Conservation (phyloP, 768 basidiomycete genomes). For the Boletus subcaerulescens region DNA sequence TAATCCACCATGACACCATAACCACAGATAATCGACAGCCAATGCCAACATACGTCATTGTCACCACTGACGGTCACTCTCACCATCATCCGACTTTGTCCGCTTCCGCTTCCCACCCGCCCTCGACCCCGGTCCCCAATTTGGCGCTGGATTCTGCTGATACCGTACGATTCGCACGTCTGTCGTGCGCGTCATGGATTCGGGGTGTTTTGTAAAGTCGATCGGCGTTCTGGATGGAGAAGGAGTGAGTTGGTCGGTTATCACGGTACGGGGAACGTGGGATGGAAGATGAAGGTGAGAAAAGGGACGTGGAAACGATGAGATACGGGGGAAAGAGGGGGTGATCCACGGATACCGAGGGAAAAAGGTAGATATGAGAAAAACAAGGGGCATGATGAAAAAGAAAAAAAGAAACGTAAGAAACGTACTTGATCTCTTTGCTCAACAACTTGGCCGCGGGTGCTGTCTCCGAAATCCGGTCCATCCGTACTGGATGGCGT, state of each 20-base stretch:
- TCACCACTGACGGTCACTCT: background rate
- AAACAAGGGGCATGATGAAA: background rate
- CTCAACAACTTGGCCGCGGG: conserved; percentile 68
- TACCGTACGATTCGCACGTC: conserved; percentile 82
- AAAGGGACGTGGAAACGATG: too few relatives aligned
- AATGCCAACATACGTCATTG: background rate
- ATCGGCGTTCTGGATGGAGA: conserved; percentile 41
- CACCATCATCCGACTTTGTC: conserved; percentile 18
- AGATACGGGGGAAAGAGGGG: too few relatives aligned
- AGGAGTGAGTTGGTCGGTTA: background rate
- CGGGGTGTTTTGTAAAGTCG: conserved; percentile 76
- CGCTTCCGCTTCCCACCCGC: conserved; percentile 44
- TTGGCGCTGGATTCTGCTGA: conserved; percentile 83
- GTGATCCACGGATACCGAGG: too few relatives aligned
- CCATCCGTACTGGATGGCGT: conserved; percentile 75
- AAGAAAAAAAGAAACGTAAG: background rate
- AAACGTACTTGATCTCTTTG: conserved; percentile 62
- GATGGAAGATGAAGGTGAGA: too few relatives aligned
- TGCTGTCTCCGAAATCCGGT: conserved; percentile 73
- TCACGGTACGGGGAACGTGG: too few relatives aligned
- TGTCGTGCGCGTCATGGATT: conserved; percentile 54
- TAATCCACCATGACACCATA: too few relatives aligned
- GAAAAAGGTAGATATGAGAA: background rate
- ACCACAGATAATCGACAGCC: too few relatives aligned
- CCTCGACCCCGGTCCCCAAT: conserved; percentile 89